Percentiles rank a stretch among this genome's conserved stretches.
Conservation (phyloP, 441 rosid species). For the Corymbia citriodora region DNA sequence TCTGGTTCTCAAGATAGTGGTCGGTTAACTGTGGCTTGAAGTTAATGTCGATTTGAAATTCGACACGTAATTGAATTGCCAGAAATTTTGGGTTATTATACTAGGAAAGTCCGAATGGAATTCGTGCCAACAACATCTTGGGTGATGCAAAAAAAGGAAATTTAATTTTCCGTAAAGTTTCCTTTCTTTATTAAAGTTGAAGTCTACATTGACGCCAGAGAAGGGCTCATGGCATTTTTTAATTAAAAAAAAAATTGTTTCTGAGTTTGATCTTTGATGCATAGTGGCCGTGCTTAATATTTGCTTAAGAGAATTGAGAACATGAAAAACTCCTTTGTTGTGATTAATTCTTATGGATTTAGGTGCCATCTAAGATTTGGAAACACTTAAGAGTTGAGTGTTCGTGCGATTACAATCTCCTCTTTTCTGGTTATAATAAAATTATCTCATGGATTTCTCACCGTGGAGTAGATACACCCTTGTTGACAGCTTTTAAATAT, state of each 20-base stretch:
- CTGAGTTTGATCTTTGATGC: neutral
- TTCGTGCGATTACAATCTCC: too few species aligned
- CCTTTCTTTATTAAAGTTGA: neutral
- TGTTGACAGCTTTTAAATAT: too few species aligned
- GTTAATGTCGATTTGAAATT: neutral
- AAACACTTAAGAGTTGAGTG: too few species aligned
- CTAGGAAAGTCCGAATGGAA: neutral
- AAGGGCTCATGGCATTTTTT: neutral
- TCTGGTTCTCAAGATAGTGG: neutral
- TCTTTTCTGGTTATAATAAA: too few species aligned
- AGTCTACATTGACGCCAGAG: neutral
- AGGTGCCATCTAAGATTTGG: too few species aligned
- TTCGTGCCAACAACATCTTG: neutral
- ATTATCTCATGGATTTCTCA: too few species aligned
- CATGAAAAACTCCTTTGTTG: too few species aligned
- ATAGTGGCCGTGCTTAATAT: neutral
- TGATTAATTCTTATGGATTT: too few species aligned
- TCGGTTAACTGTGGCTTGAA: neutral
- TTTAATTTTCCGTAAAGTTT: too few species aligned
- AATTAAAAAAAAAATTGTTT: too few species aligned
- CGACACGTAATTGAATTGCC: neutral
- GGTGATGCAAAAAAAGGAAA: neutral
- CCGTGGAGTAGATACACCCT: too few species aligned
- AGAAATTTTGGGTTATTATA: neutral
- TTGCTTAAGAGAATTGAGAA: neutral